A percentile compares a stretch with the other conserved stretches of the same genome.
phyloP scores from a whole-genome alignment of 305 asterid species.

The Stenogyne calaminthoides region DNA sequence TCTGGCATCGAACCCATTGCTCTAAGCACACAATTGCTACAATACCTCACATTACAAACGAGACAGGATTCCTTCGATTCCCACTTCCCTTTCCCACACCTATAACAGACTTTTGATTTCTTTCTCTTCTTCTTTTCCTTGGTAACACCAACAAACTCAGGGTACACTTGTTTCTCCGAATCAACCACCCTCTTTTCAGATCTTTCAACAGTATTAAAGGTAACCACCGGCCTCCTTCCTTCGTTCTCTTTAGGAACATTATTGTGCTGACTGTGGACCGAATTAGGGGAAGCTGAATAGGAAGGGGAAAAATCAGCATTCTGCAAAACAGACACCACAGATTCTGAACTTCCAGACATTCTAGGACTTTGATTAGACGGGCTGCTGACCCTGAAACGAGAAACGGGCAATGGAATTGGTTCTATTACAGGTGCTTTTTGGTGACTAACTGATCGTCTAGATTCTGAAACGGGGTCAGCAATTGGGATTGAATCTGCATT shows the following conservation, averaged over 20 bases:
- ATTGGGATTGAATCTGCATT: conserved; percentile 56
- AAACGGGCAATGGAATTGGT: conserved; percentile 69
- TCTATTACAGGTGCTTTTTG: conserved; percentile 62
- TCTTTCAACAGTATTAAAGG: conserved; percentile 62
- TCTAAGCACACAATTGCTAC: conserved; percentile 82
- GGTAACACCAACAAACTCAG: conserved; percentile 60
- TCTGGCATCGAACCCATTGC: conserved; percentile 98
- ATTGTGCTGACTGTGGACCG: conserved; percentile 40
- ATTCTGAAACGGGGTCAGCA: conserved; percentile 67
- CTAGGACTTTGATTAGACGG: conserved; percentile 65
- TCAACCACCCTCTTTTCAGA: conserved; percentile 50
- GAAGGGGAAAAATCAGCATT: conserved; percentile 70
- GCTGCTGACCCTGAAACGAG: conserved; percentile 57
- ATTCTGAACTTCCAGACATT: conserved; percentile 75
- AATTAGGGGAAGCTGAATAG: conserved; percentile 71
- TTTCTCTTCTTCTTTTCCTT: conserved; percentile 66
- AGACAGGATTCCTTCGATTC: conserved; percentile 78
- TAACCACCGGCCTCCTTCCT: conserved; percentile 75
- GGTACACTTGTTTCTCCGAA: conserved; percentile 51
- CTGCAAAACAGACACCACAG: conserved; percentile 79
- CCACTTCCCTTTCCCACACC: conserved; percentile 96
- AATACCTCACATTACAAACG: conserved; percentile 77
- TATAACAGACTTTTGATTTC: conserved; percentile 62
- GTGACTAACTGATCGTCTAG: conserved; percentile 48
- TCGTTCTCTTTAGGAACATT: conserved; percentile 37